Base-by-base conservation (phyloP, 805 yeast species). In the Candida morakotiae region DNA sequence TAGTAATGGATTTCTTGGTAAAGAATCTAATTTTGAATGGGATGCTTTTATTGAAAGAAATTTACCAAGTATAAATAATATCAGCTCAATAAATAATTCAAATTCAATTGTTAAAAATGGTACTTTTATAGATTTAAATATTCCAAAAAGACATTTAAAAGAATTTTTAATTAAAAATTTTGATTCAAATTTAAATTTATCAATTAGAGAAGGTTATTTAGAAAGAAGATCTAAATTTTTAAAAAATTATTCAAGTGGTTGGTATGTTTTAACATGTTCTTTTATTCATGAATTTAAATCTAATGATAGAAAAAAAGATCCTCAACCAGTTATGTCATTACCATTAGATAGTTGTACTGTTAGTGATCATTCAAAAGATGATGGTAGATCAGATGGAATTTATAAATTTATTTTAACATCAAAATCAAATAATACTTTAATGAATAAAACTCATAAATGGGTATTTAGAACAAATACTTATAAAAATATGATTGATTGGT, bases 151-250 rank as follows among this genome's bases (percentile, higher is more conserved):
- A 33, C 61, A 56, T 35, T 38, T 62, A 22, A 42, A 53, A 29
- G 85, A 81, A 41, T 73, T 88, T 35, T 54, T 56, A 8, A 89
- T 87, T 53, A 79, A 79, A 21, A 72, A 81, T 52, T 85, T 78
- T 53, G 72, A 73, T 49, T 84, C 87, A 38, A 78, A 87, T 9
- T 66, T 87, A 45, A 77, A 89, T 10, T 64, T 59, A 8, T 53
- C 68, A 2, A 72, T 89, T 26, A 76, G 87, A 37, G 76, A 87
- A 9, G 96, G 97, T 2, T 76, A 71, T 45, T 69, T 91, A 45
- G 98, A 93, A 59, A 76, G 96, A 58, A 75, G 95, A 51, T 86
- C 97, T 5, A 91, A 91, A 68, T 89, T 79, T 57, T 69, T 93
- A 46, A 89, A 89, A 66, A 83, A 91, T n/a, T 93, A 88, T 60